Evolutionary conservation across 139 green algal genomes (phyloP), one percentile per base, ranked within the genome.

Genomic region (Zygnema circumcarinatum): DNA sequence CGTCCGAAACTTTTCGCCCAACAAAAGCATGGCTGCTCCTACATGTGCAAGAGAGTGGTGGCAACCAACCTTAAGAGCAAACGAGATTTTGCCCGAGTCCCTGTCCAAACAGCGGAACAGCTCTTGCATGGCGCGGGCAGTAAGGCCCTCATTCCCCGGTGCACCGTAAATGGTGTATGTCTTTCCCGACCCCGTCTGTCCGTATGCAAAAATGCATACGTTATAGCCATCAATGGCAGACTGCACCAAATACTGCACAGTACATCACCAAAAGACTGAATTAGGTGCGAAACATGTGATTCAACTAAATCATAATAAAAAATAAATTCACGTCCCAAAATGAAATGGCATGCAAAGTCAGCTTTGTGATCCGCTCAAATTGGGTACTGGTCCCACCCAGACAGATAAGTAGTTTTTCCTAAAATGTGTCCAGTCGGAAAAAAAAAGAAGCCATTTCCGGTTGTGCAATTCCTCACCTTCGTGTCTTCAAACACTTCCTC

Each of bases 401-500:
- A n/a, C n/a, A n/a, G n/a, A n/a, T n/a, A n/a, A n/a, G n/a, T n/a
- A n/a, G n/a, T n/a, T n/a, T n/a, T n/a, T n/a, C n/a, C n/a, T n/a
- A n/a, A n/a, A n/a, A n/a, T n/a, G n/a, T n/a, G n/a, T n/a, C n/a
- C n/a, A n/a, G n/a, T n/a, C n/a, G n/a, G n/a, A n/a, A n/a, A n/a
- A n/a, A n/a, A n/a, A n/a, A n/a, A n/a, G n/a, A n/a, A n/a, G n/a
- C n/a, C n/a, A n/a, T n/a, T n/a, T n/a, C n/a, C n/a, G n/a, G n/a
- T n/a, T n/a, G n/a, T n/a, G n/a, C n/a, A n/a, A n/a, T n/a, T 67
- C 29, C 81, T 52, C 31, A 89, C 84, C 74, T 88, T 88, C 31
- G 96, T 98, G 91, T 98, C 96, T 83, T 98, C 96, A 91, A 99
- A 99, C 72, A 99, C 94, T 89, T 93, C 87, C 29, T 97, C 96